Conservation (phyloP, 2,329 filamentous ascomycete genomes). For the Blumeria hordei region DNA sequence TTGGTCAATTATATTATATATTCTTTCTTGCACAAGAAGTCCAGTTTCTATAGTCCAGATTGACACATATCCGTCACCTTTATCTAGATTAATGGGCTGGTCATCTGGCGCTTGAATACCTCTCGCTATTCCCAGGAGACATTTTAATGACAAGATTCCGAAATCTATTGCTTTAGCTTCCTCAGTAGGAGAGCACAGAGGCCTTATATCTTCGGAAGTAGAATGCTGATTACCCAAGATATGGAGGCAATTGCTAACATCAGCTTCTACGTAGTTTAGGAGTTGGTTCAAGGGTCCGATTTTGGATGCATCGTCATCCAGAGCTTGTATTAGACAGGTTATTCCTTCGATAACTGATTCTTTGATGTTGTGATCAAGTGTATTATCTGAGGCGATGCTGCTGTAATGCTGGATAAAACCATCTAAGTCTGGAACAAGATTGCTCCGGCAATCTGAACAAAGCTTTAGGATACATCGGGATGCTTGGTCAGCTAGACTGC, state of each 20-base stretch:
- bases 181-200: slow-evolving; percentile 6
- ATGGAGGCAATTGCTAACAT: slow-evolving; percentile 23
- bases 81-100: slow-evolving; percentile 41
- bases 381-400: slow-evolving; percentile 31
- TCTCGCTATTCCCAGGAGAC: slow-evolving; percentile 44
- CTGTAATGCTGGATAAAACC: slow-evolving; percentile 51
- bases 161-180: slow-evolving; percentile 15
- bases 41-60: slow-evolving; percentile 26
- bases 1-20: slow-evolving; percentile 25
- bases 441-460: slow-evolving; percentile 49
- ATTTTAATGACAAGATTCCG: slow-evolving; percentile 29
- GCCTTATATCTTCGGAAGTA: not conserved
- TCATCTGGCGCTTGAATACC: slow-evolving; percentile 47
- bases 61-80: slow-evolving; percentile 16
- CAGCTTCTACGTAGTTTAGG: slow-evolving; percentile 34
- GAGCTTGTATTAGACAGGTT: slow-evolving; percentile 49
- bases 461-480: slow-evolving; percentile 52
- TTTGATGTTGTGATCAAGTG: slow-evolving; percentile 42
- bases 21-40: slow-evolving; percentile 23
- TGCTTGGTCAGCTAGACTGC: slow-evolving; percentile 37
- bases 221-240: not conserved
- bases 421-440: slow-evolving; percentile 39
- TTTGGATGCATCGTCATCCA: slow-evolving; percentile 31
- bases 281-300: slow-evolving; percentile 30
- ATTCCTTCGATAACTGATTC: slow-evolving; percentile 54